These are phyloP conservation scores for Chenopodium album DNA, from an alignment of 148 eudicot species.

Conservation along the genomic window DNA sequence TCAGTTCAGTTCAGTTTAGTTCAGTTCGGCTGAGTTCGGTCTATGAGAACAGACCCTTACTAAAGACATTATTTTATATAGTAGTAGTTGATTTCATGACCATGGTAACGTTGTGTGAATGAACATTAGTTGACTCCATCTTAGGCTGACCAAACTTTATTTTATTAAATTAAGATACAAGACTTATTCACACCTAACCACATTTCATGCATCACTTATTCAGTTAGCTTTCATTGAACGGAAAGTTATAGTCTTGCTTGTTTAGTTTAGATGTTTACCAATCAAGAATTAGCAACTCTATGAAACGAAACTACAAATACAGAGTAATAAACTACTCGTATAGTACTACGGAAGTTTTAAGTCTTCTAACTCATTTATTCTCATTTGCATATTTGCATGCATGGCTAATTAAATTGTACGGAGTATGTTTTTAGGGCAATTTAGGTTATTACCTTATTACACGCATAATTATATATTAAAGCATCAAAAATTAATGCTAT, in stretches of 20 bases:
- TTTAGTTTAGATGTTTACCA: background rate
- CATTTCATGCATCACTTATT: background rate
- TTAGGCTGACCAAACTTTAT: background rate
- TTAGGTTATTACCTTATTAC: too few relatives aligned
- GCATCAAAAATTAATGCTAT: too few relatives aligned
- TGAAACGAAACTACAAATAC: background rate
- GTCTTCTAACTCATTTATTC: too few relatives aligned
- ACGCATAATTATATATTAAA: too few relatives aligned
- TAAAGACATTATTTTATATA: background rate
- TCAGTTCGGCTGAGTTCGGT: too few relatives aligned
- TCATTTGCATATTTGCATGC: too few relatives aligned
- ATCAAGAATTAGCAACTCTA: background rate
- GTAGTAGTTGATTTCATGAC: background rate
- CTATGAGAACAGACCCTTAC: background rate
- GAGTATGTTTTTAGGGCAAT: too few relatives aligned
- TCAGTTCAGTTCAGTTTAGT: too few relatives aligned
- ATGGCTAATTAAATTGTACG: too few relatives aligned
- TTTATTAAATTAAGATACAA: background rate
- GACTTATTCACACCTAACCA: constrained; percentile 5
- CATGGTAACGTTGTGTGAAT: too few relatives aligned
- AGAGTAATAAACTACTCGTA: too few relatives aligned
- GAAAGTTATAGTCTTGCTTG: background rate
- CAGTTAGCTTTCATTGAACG: background rate
- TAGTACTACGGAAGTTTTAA: too few relatives aligned
- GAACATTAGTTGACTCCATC: background rate